Percentiles rank a stretch among this genome's conserved stretches.
These are phyloP conservation scores for Amphibolis antarctica DNA, from an alignment of 106 monocot species.

Conservation along the genomic window DNA sequence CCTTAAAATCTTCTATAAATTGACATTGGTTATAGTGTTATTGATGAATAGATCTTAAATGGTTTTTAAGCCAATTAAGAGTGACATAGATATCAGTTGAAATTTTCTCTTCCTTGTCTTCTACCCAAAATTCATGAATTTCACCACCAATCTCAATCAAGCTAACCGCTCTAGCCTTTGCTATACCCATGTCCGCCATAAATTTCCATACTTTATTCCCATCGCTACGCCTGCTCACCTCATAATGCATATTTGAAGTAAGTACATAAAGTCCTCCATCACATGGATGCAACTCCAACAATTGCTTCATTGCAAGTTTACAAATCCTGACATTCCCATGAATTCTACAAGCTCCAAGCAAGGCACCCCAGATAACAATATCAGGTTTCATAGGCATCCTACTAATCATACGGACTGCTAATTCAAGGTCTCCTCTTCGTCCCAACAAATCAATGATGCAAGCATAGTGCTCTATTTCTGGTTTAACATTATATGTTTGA, in stretches of 20 bases:
- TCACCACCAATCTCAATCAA: constrained; percentile 26
- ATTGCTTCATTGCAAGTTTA: constrained; percentile 42
- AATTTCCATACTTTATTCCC: constrained; percentile 36
- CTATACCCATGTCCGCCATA: constrained; percentile 32
- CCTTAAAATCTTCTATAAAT: too few relatives aligned
- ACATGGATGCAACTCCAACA: constrained; percentile 25
- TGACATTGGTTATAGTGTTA: neutral
- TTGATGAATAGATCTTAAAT: neutral
- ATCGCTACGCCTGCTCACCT: constrained; percentile 28
- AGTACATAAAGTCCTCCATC: constrained; percentile 51
- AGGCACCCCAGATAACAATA: constrained; percentile 50
- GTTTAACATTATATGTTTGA: constrained; percentile 22
- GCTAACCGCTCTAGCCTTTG: constrained; percentile 40
- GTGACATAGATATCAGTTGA: constrained; percentile 1
- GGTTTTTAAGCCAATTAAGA: neutral
- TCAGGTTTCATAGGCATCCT: constrained; percentile 65
- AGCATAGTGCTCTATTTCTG: constrained; percentile 61
- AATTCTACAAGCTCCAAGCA: constrained; percentile 64
- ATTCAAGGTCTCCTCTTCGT: constrained; percentile 26
- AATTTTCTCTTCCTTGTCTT: neutral
- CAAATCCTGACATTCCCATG: constrained; percentile 39
- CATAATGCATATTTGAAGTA: constrained; percentile 39
- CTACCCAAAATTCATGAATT: constrained; percentile 7
- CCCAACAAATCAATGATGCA: constrained; percentile 76
- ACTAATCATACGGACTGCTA: constrained; percentile 34